Percentiles rank a stretch among this genome's conserved stretches.
phyloP scores from a whole-genome alignment of 208 protist genomes.

The Tritrichomonas foetus region DNA sequence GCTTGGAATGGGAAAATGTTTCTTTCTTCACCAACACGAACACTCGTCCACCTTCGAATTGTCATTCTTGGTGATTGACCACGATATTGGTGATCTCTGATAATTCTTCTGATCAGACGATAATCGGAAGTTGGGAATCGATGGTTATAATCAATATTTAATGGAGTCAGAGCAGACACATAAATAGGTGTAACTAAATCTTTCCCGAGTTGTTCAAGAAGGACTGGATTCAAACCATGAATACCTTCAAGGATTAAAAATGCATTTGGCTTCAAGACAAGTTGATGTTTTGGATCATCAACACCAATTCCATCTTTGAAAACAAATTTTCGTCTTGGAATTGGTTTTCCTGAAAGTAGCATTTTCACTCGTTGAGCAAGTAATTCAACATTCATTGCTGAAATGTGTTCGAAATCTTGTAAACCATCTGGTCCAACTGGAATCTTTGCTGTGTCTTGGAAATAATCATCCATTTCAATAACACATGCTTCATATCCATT shows the following conservation, averaged over 20 bases:
- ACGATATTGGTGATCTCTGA: background rate
- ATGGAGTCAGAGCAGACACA: conserved; percentile 6
- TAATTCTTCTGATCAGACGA: conserved; percentile 34
- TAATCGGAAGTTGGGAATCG: conserved; percentile 16
- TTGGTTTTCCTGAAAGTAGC: background rate
- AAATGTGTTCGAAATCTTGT: conserved; percentile 32
- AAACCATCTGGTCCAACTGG: conserved; percentile 3
- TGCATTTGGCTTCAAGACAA: background rate
- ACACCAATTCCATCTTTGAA: background rate
- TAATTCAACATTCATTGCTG: background rate
- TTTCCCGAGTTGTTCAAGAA: background rate
- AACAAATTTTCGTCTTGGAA: background rate
- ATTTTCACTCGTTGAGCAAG: background rate
- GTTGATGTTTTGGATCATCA: background rate
- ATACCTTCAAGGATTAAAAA: conserved; percentile 37
- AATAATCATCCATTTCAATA: conserved; percentile 41
- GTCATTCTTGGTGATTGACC: background rate
- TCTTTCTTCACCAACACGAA: conserved; percentile 40
- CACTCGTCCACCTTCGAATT: conserved; percentile 10
- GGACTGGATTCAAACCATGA: conserved; percentile 13
- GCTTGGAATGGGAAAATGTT: conserved; percentile 36
- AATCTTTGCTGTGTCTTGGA: conserved; percentile 17
- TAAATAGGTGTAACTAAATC: conserved; percentile 16
- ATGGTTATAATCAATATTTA: conserved; percentile 39
- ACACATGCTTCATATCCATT: background rate